These are phyloP conservation scores for Syncephalastrum sp. DNA, from an alignment of 371 early-diverging fungal genomes.

Conservation along the genomic window DNA sequence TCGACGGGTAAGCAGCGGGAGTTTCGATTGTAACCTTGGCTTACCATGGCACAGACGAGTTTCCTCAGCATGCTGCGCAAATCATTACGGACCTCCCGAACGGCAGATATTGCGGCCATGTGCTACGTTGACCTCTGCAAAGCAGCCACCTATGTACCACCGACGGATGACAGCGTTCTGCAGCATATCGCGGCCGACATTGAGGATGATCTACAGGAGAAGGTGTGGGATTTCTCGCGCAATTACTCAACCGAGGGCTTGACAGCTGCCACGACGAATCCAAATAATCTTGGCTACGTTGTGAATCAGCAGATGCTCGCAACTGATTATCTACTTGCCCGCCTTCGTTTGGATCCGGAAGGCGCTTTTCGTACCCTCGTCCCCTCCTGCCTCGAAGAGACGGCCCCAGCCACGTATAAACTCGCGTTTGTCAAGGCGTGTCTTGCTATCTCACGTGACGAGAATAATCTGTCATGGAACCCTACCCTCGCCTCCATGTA, in stretches of 20 bases:
- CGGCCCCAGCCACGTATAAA: constrained; percentile 62
- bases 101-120: constrained; percentile 70
- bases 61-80: constrained; percentile 69
- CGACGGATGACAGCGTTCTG: constrained; percentile 63
- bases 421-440: constrained; percentile 75
- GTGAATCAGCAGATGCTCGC: constrained; percentile 55
- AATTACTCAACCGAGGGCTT: constrained; percentile 24
- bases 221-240: constrained; percentile 66
- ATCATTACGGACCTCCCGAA: constrained; percentile 55
- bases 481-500: constrained; percentile 66
- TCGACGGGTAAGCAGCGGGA: constrained; percentile 29
- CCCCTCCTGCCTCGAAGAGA: constrained; percentile 64
- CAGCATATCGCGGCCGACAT: constrained; percentile 69
- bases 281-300: constrained; percentile 39
- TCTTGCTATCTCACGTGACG: constrained; percentile 70
- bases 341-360: constrained; percentile 68
- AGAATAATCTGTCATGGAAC: constrained; percentile 68
- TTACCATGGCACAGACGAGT: constrained; percentile 31
- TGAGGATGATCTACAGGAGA: constrained; percentile 72
- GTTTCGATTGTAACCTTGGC: background rate
- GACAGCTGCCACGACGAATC: constrained; percentile 37
- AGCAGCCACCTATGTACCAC: constrained; percentile 70
- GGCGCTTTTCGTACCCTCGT: constrained; percentile 60
- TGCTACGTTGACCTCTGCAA: constrained; percentile 82
- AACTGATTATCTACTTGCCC: constrained; percentile 70